phyloP scores from a whole-genome alignment of 257 asterid species.

The Solanum bulbocastanum region DNA sequence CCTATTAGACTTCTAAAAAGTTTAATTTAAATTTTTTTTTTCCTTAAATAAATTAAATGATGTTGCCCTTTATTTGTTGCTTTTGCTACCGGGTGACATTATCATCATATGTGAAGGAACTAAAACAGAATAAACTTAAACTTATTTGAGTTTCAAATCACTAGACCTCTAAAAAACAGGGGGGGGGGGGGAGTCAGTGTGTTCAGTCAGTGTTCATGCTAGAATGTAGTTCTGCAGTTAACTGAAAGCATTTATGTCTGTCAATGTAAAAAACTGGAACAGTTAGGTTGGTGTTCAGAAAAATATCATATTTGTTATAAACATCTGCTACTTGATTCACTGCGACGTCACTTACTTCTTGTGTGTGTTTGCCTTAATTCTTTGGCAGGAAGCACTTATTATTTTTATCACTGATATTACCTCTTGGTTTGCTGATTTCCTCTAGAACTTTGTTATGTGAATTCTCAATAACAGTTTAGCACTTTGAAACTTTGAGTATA shows the following conservation, averaged over 20 bases:
- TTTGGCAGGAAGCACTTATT: neutral
- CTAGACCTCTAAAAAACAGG: neutral
- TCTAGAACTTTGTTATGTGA: neutral
- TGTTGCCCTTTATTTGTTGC: neutral
- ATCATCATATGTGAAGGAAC: neutral
- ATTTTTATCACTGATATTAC: neutral
- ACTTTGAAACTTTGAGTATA: neutral
- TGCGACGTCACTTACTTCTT: neutral
- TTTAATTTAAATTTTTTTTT: neutral
- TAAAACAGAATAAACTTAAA: neutral
- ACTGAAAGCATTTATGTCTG: neutral
- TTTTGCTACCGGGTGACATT: neutral
- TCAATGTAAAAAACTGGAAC: neutral
- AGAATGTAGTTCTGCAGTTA: neutral
- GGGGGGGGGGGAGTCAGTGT: neutral
- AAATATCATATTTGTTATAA: neutral
- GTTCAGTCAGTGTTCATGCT: neutral
- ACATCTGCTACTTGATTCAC: neutral
- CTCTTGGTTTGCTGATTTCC: neutral
- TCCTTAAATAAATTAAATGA: neutral
- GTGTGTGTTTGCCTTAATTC: neutral
- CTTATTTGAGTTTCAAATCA: neutral
- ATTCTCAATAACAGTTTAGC: neutral
- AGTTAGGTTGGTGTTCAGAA: neutral
- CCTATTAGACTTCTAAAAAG: neutral